Conservation (phyloP, 1,139 yeast genomes). For the Magnusiomyces suaveolens region DNA sequence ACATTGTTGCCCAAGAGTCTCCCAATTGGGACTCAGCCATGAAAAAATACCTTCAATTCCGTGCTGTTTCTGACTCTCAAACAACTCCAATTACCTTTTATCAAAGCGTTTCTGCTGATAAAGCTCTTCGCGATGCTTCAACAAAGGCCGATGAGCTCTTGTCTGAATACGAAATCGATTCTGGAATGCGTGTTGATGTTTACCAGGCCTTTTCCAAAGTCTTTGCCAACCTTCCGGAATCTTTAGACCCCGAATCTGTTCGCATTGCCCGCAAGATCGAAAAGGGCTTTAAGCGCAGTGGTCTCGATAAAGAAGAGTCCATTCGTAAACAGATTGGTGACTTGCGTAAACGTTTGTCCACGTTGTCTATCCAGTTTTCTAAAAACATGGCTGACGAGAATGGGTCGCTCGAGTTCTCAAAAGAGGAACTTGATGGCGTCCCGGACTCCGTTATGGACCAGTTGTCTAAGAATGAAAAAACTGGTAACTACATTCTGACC, state of each 20-base stretch:
- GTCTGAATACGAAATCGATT: conserved; percentile 51
- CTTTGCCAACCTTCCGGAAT: conserved; percentile 25
- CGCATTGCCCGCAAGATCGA: conserved; percentile 50
- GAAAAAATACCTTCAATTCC: conserved; percentile 14
- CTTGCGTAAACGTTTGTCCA: conserved; percentile 51
- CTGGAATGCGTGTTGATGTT: conserved; percentile 58
- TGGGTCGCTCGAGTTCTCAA: conserved; percentile 48
- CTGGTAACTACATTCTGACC: conserved; percentile 55
- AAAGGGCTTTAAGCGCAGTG: conserved; percentile 51
- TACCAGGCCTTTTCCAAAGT: conserved; percentile 49
- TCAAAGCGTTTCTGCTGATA: conserved; percentile 57
- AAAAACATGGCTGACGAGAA: conserved; percentile 66
- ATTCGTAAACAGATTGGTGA: conserved; percentile 48
- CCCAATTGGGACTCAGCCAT: conserved; percentile 53
- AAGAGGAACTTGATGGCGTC: conserved; percentile 62
- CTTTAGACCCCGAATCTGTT: conserved; percentile 45
- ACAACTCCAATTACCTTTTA: conserved; percentile 52
- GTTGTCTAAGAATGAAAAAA: conserved; percentile 39
- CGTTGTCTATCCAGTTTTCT: conserved; percentile 46
- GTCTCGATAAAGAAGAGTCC: conserved; percentile 51
- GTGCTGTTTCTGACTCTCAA: conserved; percentile 9
- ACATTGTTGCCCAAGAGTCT: conserved; percentile 38
- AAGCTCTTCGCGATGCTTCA: conserved; percentile 61
- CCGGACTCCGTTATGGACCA: conserved; percentile 53
- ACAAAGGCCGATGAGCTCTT: conserved; percentile 50